Conservation (phyloP, 495 filamentous ascomycete species). For the Aspergillus baeticus region DNA sequence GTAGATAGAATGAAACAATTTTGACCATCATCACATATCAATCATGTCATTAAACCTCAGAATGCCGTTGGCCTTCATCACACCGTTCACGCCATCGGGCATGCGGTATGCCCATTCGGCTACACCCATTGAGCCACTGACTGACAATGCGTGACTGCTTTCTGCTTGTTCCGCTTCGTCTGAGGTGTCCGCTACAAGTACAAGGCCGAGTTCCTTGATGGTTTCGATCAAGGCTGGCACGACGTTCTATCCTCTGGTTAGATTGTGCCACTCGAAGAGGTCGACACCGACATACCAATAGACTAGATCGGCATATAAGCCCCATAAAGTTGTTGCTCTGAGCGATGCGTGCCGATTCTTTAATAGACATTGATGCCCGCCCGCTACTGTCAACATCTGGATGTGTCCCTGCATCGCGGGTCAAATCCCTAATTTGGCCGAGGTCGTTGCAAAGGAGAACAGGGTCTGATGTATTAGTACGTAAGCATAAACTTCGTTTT, state of each 20-base stretch:
- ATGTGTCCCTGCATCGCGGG: constrained; percentile 38
- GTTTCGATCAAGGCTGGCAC: constrained; percentile 88
- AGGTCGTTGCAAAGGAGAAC: constrained; percentile 94
- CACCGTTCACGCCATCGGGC: constrained; percentile 76
- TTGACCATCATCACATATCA: constrained; percentile 64
- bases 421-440: constrained; percentile 54
- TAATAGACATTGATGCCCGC: constrained; percentile 74
- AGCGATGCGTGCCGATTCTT: constrained; percentile 90
- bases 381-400: constrained; percentile 61
- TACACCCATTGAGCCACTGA: constrained; percentile 41
- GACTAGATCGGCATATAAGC: constrained; percentile 78
- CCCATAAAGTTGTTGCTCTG: constrained; percentile 99
- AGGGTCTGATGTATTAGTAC: constrained; percentile 55
- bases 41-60: constrained; percentile 91
- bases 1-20: constrained; percentile 9
- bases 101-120: constrained; percentile 48
- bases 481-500: no score
- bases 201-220: constrained; percentile 90
- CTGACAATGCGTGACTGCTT: constrained; percentile 45
- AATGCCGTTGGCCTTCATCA: constrained; percentile 81
- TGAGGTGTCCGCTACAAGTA: constrained; percentile 87
- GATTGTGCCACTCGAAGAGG: constrained; percentile 3
- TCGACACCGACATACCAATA: constrained; percentile 60
- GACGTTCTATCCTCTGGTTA: constrained; percentile 61
- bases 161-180: constrained; percentile 37